Conservation (phyloP, 768 basidiomycete species). For the Auricularia sp. region DNA sequence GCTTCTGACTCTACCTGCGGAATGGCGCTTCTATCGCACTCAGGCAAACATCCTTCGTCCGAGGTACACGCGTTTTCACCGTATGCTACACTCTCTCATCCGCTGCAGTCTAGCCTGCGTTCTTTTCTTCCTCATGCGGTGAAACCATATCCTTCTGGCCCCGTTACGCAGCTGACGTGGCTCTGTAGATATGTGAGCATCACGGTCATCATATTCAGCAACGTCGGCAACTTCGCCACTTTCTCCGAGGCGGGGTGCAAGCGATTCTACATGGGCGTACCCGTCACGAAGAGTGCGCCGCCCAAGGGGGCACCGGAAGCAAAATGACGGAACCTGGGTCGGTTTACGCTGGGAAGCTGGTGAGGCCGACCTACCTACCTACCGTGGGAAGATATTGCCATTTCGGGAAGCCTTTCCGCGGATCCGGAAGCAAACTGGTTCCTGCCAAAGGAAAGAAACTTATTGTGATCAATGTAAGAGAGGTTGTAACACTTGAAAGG, state of each 20-base stretch:
- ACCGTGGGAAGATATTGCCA: no score
- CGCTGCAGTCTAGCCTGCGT: background rate
- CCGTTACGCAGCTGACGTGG: background rate
- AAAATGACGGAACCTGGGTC: no score
- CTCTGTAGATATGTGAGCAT: constrained; percentile 33
- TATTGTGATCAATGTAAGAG: no score
- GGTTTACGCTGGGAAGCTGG: no score
- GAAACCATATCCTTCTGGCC: constrained; percentile 7
- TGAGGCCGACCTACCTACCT: no score
- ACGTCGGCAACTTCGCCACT: constrained; percentile 46
- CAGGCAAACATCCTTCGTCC: constrained; percentile 17
- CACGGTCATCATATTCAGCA: constrained; percentile 37
- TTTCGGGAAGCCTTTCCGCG: no score
- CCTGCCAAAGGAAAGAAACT: no score
- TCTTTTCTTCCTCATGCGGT: constrained; percentile 40
- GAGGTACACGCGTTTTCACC: constrained; percentile 13
- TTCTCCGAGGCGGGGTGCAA: constrained; percentile 40
- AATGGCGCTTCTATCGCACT: constrained; percentile 24
- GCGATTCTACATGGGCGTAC: constrained; percentile 39
- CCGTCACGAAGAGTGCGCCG: constrained; percentile 49
- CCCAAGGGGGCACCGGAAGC: no score
- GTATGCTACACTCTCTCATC: background rate
- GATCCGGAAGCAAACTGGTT: no score
- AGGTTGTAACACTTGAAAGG: no score
- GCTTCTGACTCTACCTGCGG: constrained; percentile 24